Base-by-base conservation (phyloP, 169 alveolate genomes). In the Plasmodium vivax region DNA sequence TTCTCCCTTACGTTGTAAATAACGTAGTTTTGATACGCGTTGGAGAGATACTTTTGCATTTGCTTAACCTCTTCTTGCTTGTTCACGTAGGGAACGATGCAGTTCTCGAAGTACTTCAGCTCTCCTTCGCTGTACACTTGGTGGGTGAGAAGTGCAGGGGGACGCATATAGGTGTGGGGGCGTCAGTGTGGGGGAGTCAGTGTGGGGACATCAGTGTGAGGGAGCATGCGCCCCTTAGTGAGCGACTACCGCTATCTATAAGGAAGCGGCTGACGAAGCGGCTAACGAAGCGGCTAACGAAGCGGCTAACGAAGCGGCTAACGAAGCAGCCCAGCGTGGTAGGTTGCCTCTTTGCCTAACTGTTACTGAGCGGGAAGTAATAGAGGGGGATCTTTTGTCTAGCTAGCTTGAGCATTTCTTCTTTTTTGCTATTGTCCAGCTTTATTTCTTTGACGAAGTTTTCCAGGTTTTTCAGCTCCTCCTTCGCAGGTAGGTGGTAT, bases 91-190 rank as follows among this genome's bases (percentile, higher is more conserved):
- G 94, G 94, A 0, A 90, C 34, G 83, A 90, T 30, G 34, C 82
- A 41, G 30, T 58, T 82, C 74, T 82, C 91, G 71, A 81, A 80
- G 74, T 81, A 90, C 27, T 82, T 80, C 19, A 90, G 58, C 36
- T 90, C 94, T 43, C 77, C 83, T 90, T 90, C 94, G 56, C 43
- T 90, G 51, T 90, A 90, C 94, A 90, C 94, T 90, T 8, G 47
- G 54, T 12, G 74, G 51, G 41, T 58, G 27, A 79, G 32, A 14
- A 8, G 81, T 45, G n/a, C 8, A 56, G 4, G 34, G 75, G 45
- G 38, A 38, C 23, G 38, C 1, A 19, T 6, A 68, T 68, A 27
- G 3, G 36, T 62, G 16, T 36, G 10, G 30, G 77, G 2, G 74
- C 1, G 30, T 19, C 27, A n/a, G 34, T 62, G 77, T 27, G 38